These are phyloP conservation scores for Davidsoniella neocaledoniae DNA, from an alignment of 2,329 filamentous ascomycete species.

Conservation along the genomic window DNA sequence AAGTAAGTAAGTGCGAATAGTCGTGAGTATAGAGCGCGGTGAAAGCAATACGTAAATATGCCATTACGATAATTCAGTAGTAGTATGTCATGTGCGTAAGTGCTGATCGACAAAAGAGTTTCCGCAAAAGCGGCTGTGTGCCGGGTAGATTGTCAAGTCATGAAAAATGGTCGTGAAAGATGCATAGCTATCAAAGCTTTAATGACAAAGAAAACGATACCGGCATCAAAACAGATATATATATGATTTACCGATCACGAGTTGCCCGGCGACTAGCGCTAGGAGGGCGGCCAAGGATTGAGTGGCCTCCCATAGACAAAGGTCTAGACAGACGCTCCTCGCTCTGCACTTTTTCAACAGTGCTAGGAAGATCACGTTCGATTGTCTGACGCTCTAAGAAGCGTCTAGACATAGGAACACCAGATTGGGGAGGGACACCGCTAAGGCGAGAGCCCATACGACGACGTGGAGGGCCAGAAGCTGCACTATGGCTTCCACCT, in stretches of 20 bases:
- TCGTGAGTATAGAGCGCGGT: not conserved
- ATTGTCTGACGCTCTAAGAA: constrained; percentile 11
- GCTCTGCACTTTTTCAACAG: constrained; percentile 21
- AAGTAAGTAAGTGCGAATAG: not conserved
- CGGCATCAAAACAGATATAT: too few species aligned
- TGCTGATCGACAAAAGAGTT: too few species aligned
- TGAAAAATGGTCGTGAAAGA: not conserved
- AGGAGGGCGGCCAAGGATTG: constrained; percentile 26
- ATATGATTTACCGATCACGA: constrained; percentile 5
- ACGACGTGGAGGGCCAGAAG: constrained; percentile 33
- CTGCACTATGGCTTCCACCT: constrained; percentile 20
- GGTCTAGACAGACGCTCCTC: constrained; percentile 29
- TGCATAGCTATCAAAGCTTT: not conserved
- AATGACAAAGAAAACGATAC: too few species aligned
- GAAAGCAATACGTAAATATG: too few species aligned
- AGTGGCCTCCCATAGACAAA: constrained; percentile 26
- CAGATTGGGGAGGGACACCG: constrained; percentile 13
- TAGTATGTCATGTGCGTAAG: too few species aligned
- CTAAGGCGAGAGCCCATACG: constrained; percentile 31
- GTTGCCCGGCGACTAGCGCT: constrained; percentile 26
- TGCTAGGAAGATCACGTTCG: constrained; percentile 10
- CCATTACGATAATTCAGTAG: too few species aligned
- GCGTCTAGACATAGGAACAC: constrained; percentile 7
- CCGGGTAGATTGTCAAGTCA: too few species aligned
- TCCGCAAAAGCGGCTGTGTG: too few species aligned